Conservation (phyloP, 2,329 filamentous ascomycete genomes). For the Colletotrichum sp. region DNA sequence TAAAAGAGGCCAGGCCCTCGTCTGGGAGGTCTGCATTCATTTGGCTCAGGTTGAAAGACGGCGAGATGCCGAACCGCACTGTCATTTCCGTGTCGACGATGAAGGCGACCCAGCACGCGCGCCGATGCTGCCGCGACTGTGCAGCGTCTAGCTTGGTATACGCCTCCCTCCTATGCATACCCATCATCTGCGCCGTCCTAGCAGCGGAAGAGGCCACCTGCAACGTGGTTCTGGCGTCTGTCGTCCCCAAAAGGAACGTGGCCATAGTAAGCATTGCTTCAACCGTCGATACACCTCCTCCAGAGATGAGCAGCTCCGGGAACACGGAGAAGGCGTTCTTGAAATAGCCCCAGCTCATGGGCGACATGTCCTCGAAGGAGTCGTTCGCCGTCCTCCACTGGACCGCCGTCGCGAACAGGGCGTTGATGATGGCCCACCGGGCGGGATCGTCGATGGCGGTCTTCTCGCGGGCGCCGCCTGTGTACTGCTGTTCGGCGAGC, state of each 20-base stretch:
- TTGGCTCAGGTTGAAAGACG: neutral
- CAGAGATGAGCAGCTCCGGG: neutral
- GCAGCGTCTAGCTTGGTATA: neutral
- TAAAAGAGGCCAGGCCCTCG: neutral
- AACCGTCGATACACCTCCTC: neutral
- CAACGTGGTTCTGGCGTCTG: neutral
- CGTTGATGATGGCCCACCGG: conserved; percentile 1
- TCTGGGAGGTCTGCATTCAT: neutral
- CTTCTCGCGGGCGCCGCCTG: neutral
- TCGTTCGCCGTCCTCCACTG: conserved; percentile 9
- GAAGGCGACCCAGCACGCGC: conserved; percentile 6
- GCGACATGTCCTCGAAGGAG: neutral
- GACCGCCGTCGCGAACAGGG: neutral
- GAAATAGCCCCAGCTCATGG: conserved; percentile 4
- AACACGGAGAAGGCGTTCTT: conserved; percentile 15
- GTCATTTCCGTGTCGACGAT: conserved; percentile 3
- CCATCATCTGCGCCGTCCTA: neutral
- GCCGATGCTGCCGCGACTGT: neutral
- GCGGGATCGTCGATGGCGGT: neutral
- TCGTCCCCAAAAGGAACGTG: conserved; percentile 1
- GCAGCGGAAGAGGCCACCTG: conserved; percentile 1
- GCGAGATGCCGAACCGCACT: neutral
- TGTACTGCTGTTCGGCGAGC: neutral
- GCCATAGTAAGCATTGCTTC: conserved; percentile 12
- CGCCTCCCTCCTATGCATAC: neutral